Evolutionary conservation across 2,329 filamentous ascomycete genomes (phyloP).

Genomic region (Chaetomiaceae sp.): DNA sequence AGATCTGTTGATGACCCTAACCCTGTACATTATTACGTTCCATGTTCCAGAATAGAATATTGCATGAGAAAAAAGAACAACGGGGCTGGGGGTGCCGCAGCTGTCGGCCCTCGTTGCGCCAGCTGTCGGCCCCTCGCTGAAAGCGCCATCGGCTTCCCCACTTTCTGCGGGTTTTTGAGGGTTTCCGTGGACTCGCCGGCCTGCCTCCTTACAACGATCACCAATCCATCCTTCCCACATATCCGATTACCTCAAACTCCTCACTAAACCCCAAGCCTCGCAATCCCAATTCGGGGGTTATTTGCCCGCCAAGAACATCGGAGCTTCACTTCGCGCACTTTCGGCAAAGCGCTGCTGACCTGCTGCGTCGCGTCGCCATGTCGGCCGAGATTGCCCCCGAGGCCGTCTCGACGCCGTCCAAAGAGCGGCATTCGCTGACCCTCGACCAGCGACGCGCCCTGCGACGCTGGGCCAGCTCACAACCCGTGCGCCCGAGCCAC

Average conservation of each 20-base stretch:
- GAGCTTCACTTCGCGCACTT: conserved; percentile 8
- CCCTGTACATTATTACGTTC: not conserved
- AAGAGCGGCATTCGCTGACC: conserved; percentile 56
- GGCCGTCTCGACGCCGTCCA: conserved; percentile 28
- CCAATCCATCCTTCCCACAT: conserved; percentile 14
- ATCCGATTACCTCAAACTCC: conserved; percentile 23
- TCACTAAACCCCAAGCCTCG: conserved; percentile 19
- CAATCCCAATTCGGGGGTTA: conserved; percentile 10
- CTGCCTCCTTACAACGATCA: conserved; percentile 27
- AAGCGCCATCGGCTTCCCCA: not conserved
- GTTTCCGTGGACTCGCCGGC: not conserved
- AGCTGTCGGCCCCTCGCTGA: not conserved
- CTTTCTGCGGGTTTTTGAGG: not conserved
- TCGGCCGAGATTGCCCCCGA: conserved; percentile 20
- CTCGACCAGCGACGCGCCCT: conserved; percentile 59
- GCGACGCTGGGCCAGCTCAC: conserved; percentile 55
- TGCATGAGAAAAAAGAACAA: no score
- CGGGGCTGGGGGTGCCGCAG: no score
- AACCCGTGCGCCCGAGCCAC: conserved; percentile 54
- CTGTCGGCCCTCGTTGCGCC: no score
- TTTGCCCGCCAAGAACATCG: conserved; percentile 6
- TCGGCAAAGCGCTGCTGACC: conserved; percentile 15
- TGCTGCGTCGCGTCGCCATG: conserved; percentile 13
- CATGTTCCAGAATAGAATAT: no score
- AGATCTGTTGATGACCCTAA: not conserved